Base-by-base conservation (phyloP, 2,329 filamentous ascomycete genomes). In the Epichloe typhina region DNA sequence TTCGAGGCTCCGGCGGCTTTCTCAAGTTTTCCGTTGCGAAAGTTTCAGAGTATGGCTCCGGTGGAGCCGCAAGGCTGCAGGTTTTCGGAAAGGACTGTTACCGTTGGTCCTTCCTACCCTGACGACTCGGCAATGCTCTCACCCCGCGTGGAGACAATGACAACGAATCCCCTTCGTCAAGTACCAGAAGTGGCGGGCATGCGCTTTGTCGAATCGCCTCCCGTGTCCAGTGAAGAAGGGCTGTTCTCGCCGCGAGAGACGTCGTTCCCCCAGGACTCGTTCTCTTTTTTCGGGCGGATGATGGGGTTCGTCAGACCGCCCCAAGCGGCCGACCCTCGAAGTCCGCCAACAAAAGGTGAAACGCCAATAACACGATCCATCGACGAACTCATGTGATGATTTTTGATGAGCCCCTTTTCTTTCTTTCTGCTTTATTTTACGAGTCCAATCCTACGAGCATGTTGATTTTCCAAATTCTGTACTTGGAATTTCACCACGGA, bases 291-390 rank as follows among this genome's bases (percentile, higher is more conserved):
- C 55, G 74, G 71, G 42, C 69, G 73, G 11, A 50, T 52, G 23
- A 42, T 53, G 19, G 43, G 74, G 2, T 79, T 79, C 55, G 72
- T 70, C 43, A 70, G 73, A 38, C 76, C 76, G 11, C 58, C 69
- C 3, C 73, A 76, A 54, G 66, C 72, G 11, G 72, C 72, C 13
- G 84, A 90, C 61, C 86, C 86, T 13, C 72, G 86, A 58, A 89
- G 85, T 62, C 86, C 86, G 15, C 83, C 84, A 0, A 86, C 83
- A 12, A 80, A 78, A 59, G 85, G 86, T 39, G 83, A 85, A 63
- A 81, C 80, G 52, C 84, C 86, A 3, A 89, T 91, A 54, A 80
- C 82, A 48, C 75, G 86, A 51, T 89, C 83, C 52, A 91, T 91
- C 59, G 83, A 87, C 63, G 85, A 89, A 60, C 72, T 88, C 48